These are phyloP conservation scores for Cenchrus fungigraminus DNA, from an alignment of 176 grass and related monocot species.

Conservation along the genomic window DNA sequence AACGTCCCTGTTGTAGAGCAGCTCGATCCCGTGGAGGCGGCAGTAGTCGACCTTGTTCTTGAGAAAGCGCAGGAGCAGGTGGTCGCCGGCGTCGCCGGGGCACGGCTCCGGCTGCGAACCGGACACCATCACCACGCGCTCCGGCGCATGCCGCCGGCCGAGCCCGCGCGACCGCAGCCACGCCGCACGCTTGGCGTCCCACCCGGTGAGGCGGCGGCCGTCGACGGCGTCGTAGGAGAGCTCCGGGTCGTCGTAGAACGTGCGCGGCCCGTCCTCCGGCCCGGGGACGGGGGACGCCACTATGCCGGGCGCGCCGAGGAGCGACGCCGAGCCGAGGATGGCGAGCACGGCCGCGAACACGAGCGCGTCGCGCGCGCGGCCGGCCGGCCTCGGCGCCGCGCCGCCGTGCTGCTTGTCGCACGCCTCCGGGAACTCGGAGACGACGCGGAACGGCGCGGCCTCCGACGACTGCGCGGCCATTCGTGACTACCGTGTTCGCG, in stretches of 20 bases:
- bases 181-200: conserved; percentile 67
- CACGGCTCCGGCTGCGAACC: conserved; percentile 75
- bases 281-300: neutral
- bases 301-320: too few species aligned
- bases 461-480: too few species aligned
- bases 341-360: too few species aligned
- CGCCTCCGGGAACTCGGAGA: too few species aligned
- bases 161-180: conserved; percentile 57
- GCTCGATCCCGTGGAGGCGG: conserved; percentile 66
- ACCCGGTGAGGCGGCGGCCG: conserved; percentile 39
- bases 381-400: too few species aligned
- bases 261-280: neutral
- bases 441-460: too few species aligned
- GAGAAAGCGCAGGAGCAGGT: conserved; percentile 38
- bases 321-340: too few species aligned
- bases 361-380: too few species aligned
- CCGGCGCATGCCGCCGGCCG: neutral
- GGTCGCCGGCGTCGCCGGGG: neutral
- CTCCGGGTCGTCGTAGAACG: conserved; percentile 74
- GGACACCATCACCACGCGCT: conserved; percentile 62
- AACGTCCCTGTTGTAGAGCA: conserved; percentile 68
- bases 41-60: conserved; percentile 97
- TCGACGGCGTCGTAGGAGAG: conserved; percentile 63
- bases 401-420: too few species aligned
- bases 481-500: too few species aligned